Percentiles rank a stretch among this genome's conserved stretches.
These are phyloP conservation scores for Cornus suecica DNA, from an alignment of 148 eudicot species.

Conservation along the genomic window DNA sequence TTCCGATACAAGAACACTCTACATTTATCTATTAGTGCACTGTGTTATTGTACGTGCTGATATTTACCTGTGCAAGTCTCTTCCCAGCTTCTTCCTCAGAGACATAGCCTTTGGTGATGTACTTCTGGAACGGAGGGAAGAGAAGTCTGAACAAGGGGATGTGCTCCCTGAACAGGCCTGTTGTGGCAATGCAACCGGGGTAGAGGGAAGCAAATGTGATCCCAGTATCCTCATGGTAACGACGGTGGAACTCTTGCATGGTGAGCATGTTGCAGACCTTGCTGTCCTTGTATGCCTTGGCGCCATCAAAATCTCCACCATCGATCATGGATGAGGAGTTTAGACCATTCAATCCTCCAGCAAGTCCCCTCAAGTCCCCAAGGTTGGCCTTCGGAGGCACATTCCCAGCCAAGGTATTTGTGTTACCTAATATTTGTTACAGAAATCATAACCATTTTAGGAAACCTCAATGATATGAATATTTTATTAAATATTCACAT, in stretches of 20 bases:
- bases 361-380: constrained; percentile 82
- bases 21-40: background rate
- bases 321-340: constrained; percentile 90
- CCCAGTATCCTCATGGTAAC: constrained; percentile 84
- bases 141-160: constrained; percentile 73
- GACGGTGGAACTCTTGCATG: constrained; percentile 91
- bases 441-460: background rate
- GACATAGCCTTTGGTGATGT: constrained; percentile 87
- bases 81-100: constrained; percentile 89
- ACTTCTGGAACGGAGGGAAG: constrained; percentile 96
- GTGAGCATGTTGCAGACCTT: constrained; percentile 99
- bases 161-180: constrained; percentile 91
- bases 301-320: constrained; percentile 95
- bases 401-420: constrained; percentile 95
- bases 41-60: background rate
- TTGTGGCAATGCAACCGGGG: constrained; percentile 93
- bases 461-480: background rate
- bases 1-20: background rate
- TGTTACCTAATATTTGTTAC: constrained; percentile 53
- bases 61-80: constrained; percentile 80
- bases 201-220: constrained; percentile 88
- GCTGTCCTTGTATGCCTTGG: constrained; percentile 98
- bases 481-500: background rate
- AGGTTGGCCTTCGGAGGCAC: constrained; percentile 96
- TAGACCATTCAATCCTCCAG: constrained; percentile 64